phyloP scores from a whole-genome alignment of 345 rosid genomes.

The Dovyalis caffra region DNA sequence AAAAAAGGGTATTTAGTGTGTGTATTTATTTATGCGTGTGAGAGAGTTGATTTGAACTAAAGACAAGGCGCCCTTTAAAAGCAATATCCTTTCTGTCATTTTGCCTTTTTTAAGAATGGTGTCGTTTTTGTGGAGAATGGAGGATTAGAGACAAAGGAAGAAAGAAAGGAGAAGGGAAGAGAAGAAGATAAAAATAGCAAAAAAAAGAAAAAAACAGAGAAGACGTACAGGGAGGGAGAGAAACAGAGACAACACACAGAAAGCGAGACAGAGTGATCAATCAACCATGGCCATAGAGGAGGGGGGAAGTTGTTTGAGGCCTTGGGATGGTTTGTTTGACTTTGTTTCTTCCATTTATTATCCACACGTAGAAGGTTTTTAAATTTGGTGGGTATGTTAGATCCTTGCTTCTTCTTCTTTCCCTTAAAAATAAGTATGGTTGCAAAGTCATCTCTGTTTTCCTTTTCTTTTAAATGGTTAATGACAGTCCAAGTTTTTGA shows the following conservation, averaged over 20 bases:
- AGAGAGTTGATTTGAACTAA: conserved; percentile 15
- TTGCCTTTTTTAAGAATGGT: conserved; percentile 17
- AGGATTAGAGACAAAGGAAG: conserved; percentile 9
- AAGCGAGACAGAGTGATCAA: conserved; percentile 9
- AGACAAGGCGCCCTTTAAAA: conserved; percentile 50
- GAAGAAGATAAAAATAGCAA: conserved; percentile 17
- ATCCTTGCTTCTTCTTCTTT: background rate
- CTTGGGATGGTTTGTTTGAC: conserved; percentile 31
- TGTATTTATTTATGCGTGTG: conserved; percentile 2
- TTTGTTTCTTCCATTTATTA: conserved; percentile 21
- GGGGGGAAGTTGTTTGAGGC: conserved; percentile 12
- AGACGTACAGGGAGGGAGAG: background rate
- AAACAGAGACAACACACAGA: conserved; percentile 1
- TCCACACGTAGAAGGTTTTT: conserved; percentile 16
- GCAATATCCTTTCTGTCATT: conserved; percentile 46
- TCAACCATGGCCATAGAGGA: conserved; percentile 27
- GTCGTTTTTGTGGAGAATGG: conserved; percentile 30
- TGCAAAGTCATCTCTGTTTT: too few relatives aligned
- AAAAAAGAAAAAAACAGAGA: conserved; percentile 1
- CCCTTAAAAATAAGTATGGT: background rate
- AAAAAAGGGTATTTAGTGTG: background rate
- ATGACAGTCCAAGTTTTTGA: background rate
- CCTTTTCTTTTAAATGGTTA: background rate
- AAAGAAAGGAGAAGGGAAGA: conserved; percentile 2
- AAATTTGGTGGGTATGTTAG: conserved; percentile 32